Base-by-base conservation (phyloP, 2,329 filamentous ascomycete species). In the Exophiala mesophila region DNA sequence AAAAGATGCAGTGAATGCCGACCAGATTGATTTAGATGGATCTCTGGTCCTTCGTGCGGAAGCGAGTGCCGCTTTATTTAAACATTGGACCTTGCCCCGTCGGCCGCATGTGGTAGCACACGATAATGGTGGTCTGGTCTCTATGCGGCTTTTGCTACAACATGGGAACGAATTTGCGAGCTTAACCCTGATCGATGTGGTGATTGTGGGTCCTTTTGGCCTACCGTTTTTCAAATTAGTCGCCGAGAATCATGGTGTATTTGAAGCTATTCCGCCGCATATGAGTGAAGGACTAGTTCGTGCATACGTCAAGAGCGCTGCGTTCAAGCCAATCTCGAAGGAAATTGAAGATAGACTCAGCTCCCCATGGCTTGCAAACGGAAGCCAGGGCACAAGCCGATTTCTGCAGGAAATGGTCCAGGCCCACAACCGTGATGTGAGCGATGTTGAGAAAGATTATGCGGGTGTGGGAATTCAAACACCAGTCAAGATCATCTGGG, bases 401-500 rank as follows among this genome's bases (percentile, higher is more conserved):
- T 72, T 72, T 44, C 55, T 72, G 4, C 47, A 63, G 24, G 64
- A 71, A 49, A 58, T 72, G 40, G 51, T 57, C 17, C 62, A 66
- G 51, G 64, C 63, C 1, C 57, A 63, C 45, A 55, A 54, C 36
- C 53, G 58, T 18, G 47, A 35, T 15, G 56, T 49, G 3, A 57
- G 45, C 2, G 63, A 63, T 21, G 63, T 71, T n/a, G 66, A 69
- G 39, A 55, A 50, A 9, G 55, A 57, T 51, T 67, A 71, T 33
- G 41, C 54, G 2, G 56, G 61, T 18, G 57, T 70, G 1, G 61
- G 67, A 4, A 28, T 8, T 8, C 56, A 44, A 10, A 46, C 67
- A 8, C 64, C 66, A 0, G 62, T 71, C 4, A 65, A 60, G 45
- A 56, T 73, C 4, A 59, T 72, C 5, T 72, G 69, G 69, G 70